These are phyloP conservation scores for Podospora pseudoanserina DNA, from an alignment of 495 filamentous ascomycete species.

Conservation along the genomic window DNA sequence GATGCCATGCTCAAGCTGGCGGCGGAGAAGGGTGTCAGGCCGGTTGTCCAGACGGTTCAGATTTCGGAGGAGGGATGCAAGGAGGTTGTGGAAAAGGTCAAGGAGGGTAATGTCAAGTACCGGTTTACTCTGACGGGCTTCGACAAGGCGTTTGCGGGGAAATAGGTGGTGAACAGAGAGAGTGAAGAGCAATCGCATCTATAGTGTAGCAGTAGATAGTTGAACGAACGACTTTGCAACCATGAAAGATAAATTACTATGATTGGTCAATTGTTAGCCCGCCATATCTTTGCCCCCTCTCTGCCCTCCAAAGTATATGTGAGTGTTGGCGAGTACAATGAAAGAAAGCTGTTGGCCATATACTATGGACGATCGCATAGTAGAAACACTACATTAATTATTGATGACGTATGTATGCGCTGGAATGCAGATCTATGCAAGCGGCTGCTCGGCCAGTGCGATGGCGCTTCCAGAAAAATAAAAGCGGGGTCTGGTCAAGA, in stretches of 20 bases:
- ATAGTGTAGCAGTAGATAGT: too few species aligned
- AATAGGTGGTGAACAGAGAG: conserved; percentile 5
- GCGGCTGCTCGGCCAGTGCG: not conserved
- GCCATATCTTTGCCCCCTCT: not conserved
- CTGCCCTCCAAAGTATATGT: not conserved
- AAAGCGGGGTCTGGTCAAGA: not conserved
- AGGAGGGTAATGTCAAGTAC: conserved; percentile 58
- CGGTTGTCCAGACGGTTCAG: conserved; percentile 67
- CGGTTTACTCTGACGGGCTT: conserved; percentile 52
- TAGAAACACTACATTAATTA: too few species aligned
- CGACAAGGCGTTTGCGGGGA: conserved; percentile 41
- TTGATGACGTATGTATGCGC: not conserved
- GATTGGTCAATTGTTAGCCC: conserved; percentile 4
- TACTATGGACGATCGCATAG: too few species aligned
- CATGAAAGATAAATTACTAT: not conserved
- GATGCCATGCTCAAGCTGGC: conserved; percentile 71
- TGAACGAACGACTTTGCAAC: not conserved
- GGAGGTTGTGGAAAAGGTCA: conserved; percentile 65
- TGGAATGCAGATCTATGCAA: not conserved
- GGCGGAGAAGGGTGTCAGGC: conserved; percentile 68
- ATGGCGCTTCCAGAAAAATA: not conserved
- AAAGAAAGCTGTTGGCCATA: too few species aligned
- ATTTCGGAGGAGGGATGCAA: conserved; percentile 66
- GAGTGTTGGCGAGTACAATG: too few species aligned
- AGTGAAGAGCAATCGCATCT: not conserved